Base-by-base conservation (phyloP, 257 asterid species). In the Solanum clarkiae region DNA sequence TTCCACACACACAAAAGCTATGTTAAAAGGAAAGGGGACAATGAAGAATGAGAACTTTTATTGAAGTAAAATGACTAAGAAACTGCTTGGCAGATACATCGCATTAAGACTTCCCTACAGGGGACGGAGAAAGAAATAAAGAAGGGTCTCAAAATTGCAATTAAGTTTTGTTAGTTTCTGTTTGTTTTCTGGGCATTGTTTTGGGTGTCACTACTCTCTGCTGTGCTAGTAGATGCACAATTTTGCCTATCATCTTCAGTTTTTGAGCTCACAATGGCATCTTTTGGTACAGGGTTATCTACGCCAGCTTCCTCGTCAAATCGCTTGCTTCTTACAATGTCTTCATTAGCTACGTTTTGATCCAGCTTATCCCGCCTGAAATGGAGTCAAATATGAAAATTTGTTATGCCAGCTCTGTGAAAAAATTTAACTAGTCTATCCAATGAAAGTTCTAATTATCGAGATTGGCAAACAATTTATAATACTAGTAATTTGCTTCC, bases 361-460 rank as follows among this genome's bases (percentile, higher is more conserved):
- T 87, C 89, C 54, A 13, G 88, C 81, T 91, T 92, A 72, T 92
- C 94, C 24, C 91, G 91, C 93, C 97, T 93, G 88, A 85, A 84
- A 85, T 66, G 59, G 12, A 57, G 63, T 74, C 86, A 80, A 63
- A 13, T 49, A 32, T 68, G 81, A 17, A 69, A n/a, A 53, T 22
- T 12, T 12, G 42, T 13, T 65, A 53, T 66, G 66, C 62, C 11
- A 12, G 49, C 29, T n/a, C 29, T 49, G 15, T 44, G 18, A 26
- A 29, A 42, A 66, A 29, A 81, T 17, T 55, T 59, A 20, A 18
- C 51, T 55, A 17, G 20, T 55, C 24, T 16, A 20, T 36, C 55
- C 59, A 36, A 42, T 7, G 32, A 36, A 53, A 53, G 36, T 57
- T 81, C 3, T 36, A 20, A 20, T 42, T 2, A 47, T 22, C 18